Conservation (phyloP, 371 early-diverging fungal species). For the Mucor plumbeus region DNA sequence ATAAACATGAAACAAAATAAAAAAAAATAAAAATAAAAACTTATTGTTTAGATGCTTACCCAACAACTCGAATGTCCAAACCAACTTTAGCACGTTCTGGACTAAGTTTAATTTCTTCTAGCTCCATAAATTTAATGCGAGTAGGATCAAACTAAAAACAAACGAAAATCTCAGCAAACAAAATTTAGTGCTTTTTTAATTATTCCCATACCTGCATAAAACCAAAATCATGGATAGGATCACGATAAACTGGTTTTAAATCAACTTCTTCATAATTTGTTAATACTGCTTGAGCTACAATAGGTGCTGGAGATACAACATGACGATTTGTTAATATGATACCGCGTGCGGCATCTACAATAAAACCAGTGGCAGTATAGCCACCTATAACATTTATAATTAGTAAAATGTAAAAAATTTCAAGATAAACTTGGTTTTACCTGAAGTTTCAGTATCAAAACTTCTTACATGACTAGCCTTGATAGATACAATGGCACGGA, state of each 20-base stretch:
- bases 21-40: not conserved
- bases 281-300: conserved; percentile 83
- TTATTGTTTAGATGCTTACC: conserved; percentile 36
- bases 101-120: conserved; percentile 72
- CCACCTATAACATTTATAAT: conserved; percentile 38
- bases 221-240: conserved; percentile 94
- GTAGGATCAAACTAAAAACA: conserved; percentile 85
- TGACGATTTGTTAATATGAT: conserved; percentile 92
- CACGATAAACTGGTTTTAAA: conserved; percentile 79
- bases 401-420: not conserved
- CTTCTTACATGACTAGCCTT: conserved; percentile 83
- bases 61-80: conserved; percentile 84
- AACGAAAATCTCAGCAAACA: conserved; percentile 33
- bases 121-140: conserved; percentile 74
- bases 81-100: conserved; percentile 86
- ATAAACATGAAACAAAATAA: not conserved
- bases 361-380: conserved; percentile 89
- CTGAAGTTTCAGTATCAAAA: conserved; percentile 91
- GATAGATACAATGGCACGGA: conserved; percentile 86
- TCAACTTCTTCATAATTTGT: conserved; percentile 91
- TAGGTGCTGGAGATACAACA: conserved; percentile 87
- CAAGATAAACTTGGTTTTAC: conserved; percentile 11
- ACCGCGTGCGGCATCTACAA: conserved; percentile 86
- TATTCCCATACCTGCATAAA: conserved; percentile 49
- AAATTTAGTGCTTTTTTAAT: not conserved